phyloP scores from a whole-genome alignment of 2,329 filamentous ascomycete genomes.

The Penicillium sp. region DNA sequence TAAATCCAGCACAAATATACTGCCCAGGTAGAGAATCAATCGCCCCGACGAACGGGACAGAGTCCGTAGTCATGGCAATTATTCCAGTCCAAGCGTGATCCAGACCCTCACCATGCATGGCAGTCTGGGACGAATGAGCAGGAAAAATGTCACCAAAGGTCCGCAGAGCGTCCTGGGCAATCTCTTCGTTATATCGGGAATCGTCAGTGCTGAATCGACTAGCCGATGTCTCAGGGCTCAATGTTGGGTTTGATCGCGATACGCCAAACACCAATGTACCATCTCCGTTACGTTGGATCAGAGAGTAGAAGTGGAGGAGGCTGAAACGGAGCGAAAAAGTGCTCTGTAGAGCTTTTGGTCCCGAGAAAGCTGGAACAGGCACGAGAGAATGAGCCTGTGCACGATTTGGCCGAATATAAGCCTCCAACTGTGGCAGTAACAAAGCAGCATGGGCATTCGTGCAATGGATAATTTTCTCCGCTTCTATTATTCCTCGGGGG shows the following conservation, averaged over 20 bases:
- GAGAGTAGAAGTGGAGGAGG: slow-evolving; percentile 50
- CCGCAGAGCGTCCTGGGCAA: slow-evolving; percentile 38
- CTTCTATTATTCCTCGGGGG: slow-evolving; percentile 14
- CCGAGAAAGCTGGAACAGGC: slow-evolving; percentile 40
- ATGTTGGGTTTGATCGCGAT: slow-evolving; percentile 43
- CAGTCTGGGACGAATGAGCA: slow-evolving; percentile 8
- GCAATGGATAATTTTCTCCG: slow-evolving; percentile 24
- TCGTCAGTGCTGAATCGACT: slow-evolving; percentile 42
- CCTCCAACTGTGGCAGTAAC: slow-evolving; percentile 18
- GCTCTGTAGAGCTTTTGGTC: slow-evolving; percentile 31
- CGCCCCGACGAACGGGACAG: slow-evolving; percentile 47
- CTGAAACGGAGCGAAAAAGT: slow-evolving; percentile 50
- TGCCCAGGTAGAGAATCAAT: slow-evolving; percentile 45
- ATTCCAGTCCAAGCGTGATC: slow-evolving; percentile 51
- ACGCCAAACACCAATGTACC: slow-evolving; percentile 47
- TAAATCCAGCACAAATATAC: slow-evolving; percentile 52
- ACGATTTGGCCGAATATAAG: slow-evolving; percentile 44
- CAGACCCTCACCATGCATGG: slow-evolving; percentile 44
- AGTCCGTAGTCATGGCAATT: slow-evolving; percentile 49
- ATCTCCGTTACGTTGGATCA: slow-evolving; percentile 47
- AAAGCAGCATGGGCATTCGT: slow-evolving; percentile 27
- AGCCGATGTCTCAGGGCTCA: slow-evolving; percentile 32
- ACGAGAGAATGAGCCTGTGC: slow-evolving; percentile 48
- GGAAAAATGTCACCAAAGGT: slow-evolving; percentile 40
- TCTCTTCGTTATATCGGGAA: slow-evolving; percentile 40